A percentile compares a stretch with the other conserved stretches of the same genome.
These are phyloP conservation scores for Saururus chinensis DNA, from an alignment of 164 flowering plant genomes.

Conservation along the genomic window DNA sequence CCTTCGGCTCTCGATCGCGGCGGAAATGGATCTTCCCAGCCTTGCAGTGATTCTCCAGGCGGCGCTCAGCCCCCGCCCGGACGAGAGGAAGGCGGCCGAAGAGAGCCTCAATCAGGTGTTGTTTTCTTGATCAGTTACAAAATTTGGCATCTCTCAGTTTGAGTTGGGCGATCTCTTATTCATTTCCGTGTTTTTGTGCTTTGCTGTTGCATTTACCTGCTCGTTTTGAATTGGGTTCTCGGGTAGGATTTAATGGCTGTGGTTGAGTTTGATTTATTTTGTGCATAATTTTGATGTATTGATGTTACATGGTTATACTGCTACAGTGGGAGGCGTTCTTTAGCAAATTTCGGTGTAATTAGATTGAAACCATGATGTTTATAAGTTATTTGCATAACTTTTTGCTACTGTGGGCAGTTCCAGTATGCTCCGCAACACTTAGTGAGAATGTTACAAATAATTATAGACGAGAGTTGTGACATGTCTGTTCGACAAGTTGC, in stretches of 20 bases:
- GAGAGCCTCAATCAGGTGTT: constrained; percentile 81
- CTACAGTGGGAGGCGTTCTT: background rate
- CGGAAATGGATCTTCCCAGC: constrained; percentile 71
- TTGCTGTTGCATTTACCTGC: too few relatives aligned
- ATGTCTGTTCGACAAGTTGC: constrained; percentile 85
- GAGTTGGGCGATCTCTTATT: background rate
- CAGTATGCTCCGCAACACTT: constrained; percentile 85
- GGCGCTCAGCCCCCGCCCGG: constrained; percentile 89
- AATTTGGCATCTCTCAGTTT: background rate
- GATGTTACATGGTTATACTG: background rate
- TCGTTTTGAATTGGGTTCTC: too few relatives aligned
- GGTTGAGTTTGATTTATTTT: constrained; percentile 4
- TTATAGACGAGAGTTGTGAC: constrained; percentile 75
- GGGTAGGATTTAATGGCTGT: too few relatives aligned
- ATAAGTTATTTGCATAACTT: background rate
- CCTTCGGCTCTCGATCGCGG: background rate
- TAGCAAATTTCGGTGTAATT: too few relatives aligned
- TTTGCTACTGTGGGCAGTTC: constrained; percentile 28
- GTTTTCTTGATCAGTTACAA: background rate
- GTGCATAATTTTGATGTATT: background rate
- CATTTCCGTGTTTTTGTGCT: background rate
- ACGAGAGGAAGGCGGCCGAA: constrained; percentile 85
- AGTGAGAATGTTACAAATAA: constrained; percentile 80
- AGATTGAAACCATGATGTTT: background rate
- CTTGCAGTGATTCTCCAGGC: constrained; percentile 69